Evolutionary conservation across 2,329 filamentous ascomycete species (phyloP).

Genomic region (Pestalotiopsis sp.): DNA sequence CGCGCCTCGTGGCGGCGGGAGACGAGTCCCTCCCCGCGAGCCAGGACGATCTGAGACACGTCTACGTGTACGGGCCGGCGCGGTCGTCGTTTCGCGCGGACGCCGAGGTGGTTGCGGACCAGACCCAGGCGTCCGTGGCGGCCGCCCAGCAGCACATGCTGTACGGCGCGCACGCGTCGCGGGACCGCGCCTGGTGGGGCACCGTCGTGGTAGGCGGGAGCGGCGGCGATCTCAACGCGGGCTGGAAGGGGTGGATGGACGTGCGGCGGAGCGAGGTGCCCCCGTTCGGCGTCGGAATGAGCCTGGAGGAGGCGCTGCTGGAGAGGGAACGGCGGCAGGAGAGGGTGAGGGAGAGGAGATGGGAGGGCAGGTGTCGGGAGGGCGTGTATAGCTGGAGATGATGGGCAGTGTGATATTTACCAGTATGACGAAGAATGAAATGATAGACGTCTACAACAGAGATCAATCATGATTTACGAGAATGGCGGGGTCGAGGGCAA

Average conservation of each 20-base stretch:
- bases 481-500: neutral
- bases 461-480: too few relatives aligned
- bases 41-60: conserved; percentile 46
- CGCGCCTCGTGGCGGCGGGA: conserved; percentile 36
- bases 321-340: conserved; percentile 41
- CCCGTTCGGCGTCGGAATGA: conserved; percentile 41
- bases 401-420: neutral
- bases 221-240: conserved; percentile 31
- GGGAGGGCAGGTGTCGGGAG: conserved; percentile 42
- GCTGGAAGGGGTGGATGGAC: conserved; percentile 55
- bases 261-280: conserved; percentile 47
- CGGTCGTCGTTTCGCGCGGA: conserved; percentile 18
- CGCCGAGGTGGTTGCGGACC: neutral
- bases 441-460: too few relatives aligned
- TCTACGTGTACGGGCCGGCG: conserved; percentile 51
- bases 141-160: conserved; percentile 51
- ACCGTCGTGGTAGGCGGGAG: conserved; percentile 53
- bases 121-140: conserved; percentile 35
- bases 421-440: neutral
- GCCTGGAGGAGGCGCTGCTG: conserved; percentile 47
- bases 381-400: conserved; percentile 6
- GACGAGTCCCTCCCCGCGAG: conserved; percentile 21
- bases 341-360: conserved; percentile 40
- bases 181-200: conserved; percentile 58
- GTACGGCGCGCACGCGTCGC: conserved; percentile 48